Base-by-base conservation (phyloP, 2,329 filamentous ascomycete genomes). In the Cladosporium sphaerospermum region DNA sequence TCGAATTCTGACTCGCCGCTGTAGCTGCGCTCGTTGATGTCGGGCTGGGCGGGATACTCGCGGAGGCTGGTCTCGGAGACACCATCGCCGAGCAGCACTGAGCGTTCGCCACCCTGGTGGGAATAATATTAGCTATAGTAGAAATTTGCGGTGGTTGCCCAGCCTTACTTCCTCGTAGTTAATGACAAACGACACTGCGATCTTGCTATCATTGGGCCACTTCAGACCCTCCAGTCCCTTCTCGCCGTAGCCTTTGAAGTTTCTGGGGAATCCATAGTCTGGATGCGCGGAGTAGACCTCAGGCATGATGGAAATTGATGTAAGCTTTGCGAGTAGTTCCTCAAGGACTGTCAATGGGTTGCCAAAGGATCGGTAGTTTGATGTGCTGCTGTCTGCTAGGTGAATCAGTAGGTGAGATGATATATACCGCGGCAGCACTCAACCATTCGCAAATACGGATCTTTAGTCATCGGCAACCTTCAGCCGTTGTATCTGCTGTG, bases 1-100 rank as follows among this genome's bases (percentile, higher is more conserved):
- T 79, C 76, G 56, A 75, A 80, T 56, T 78, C 76, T 10, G 60
- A 64, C 64, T 79, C 77, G 48, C 69, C 70, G 56, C 73, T 78
- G 62, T 71, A 69, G 47, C 67, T 70, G 39, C 75, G 71, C 41
- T 59, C 60, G 42, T 61, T 59, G 53, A 58, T 55, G 9, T 57
- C 53, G 28, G 58, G 55, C 9, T 56, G 55, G 5, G 46, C 54
- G 7, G 61, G 57, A 28, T 62, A 72, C 56, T 77, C 72, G 18
- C 65, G 62, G 3, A 73, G 63, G 40, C 65, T 66, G 11, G 63
- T 64, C 59, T 75, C 73, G 39, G 66, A 67, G 19, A 66, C 59
- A 36, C 66, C 67, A 54, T 75, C 73, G 33, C 73, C 73, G 8
- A 59, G 59, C 4, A 73, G 54, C 3, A 74, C 67, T 18, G 63